Conservation (phyloP, 768 basidiomycete species). For the Crepidotus variabilis region DNA sequence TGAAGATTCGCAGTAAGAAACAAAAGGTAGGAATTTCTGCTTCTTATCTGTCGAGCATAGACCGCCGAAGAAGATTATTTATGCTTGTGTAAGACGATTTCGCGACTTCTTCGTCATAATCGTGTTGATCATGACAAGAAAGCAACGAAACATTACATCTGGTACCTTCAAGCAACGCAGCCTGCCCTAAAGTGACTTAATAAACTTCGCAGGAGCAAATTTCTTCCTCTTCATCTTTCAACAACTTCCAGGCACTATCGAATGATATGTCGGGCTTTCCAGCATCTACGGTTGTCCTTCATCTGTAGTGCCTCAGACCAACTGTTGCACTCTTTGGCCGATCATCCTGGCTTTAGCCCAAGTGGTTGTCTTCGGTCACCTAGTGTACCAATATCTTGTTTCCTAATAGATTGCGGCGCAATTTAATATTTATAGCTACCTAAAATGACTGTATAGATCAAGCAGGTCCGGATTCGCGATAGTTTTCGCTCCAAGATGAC, state of each 20-base stretch:
- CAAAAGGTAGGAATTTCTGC: background rate
- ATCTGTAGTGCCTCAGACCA: conserved; percentile 58
- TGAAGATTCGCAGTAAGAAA: conserved; percentile 1
- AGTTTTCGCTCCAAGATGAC: too few relatives aligned
- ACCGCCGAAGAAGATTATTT: too few relatives aligned
- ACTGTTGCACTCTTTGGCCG: conserved; percentile 61
- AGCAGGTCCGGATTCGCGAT: too few relatives aligned
- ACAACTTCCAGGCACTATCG: conserved; percentile 53
- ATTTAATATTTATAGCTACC: too few relatives aligned
- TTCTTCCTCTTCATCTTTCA: conserved; percentile 50
- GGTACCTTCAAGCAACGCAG: background rate
- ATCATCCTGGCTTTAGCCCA: conserved; percentile 33
- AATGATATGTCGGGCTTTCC: conserved; percentile 55
- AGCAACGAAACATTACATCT: too few relatives aligned
- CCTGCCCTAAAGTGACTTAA: conserved; percentile 45
- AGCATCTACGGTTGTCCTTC: conserved; percentile 37
- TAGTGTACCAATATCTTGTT: conserved; percentile 43
- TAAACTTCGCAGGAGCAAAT: conserved; percentile 10
- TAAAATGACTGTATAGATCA: too few relatives aligned
- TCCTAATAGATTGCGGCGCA: background rate
- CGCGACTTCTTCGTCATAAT: too few relatives aligned
- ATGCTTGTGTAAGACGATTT: too few relatives aligned
- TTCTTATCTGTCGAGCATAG: too few relatives aligned
- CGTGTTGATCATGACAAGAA: too few relatives aligned
- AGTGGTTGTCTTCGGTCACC: conserved; percentile 59